phyloP scores from a whole-genome alignment of 192 early-diverging fungal species.

The Blastocladiella britannica region DNA sequence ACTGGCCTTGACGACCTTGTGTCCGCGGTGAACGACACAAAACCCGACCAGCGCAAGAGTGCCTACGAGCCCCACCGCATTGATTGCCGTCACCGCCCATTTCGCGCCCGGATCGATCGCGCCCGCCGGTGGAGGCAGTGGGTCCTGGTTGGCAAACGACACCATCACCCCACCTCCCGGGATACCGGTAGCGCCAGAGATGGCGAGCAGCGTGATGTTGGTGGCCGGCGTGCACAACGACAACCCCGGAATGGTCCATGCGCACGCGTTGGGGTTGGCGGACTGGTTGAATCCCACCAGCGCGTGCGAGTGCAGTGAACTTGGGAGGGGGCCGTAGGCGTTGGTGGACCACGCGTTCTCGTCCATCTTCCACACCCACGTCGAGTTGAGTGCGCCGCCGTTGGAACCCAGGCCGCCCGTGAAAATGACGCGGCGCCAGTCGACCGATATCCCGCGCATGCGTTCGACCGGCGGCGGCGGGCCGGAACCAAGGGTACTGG shows the following conservation, averaged over 20 bases:
- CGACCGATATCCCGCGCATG: not conserved
- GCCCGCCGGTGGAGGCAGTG: not conserved
- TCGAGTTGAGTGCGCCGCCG: not conserved
- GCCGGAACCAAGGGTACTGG: no score
- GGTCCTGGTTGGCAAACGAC: not conserved
- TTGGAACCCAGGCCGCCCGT: not conserved
- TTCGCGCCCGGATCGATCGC: not conserved
- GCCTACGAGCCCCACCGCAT: not conserved
- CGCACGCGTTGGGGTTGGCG: not conserved
- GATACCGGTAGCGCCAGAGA: not conserved
- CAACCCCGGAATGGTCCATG: not conserved
- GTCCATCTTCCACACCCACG: not conserved
- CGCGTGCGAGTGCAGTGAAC: not conserved
- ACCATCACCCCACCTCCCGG: not conserved
- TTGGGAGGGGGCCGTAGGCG: not conserved
- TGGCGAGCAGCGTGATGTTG: not conserved
- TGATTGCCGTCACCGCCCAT: not conserved
- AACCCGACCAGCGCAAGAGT: not conserved
- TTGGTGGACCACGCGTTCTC: not conserved
- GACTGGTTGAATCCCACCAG: not conserved
- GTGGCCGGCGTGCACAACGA: not conserved
- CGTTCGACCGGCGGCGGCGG: not conserved
- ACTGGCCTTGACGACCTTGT: not conserved
- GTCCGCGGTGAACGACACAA: not conserved
- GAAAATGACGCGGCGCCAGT: not conserved